A percentile compares a stretch with the other conserved stretches of the same genome.
Evolutionary conservation across 2,329 filamentous ascomycete genomes (phyloP).

Genomic region (Botrytis hyacinthi): DNA sequence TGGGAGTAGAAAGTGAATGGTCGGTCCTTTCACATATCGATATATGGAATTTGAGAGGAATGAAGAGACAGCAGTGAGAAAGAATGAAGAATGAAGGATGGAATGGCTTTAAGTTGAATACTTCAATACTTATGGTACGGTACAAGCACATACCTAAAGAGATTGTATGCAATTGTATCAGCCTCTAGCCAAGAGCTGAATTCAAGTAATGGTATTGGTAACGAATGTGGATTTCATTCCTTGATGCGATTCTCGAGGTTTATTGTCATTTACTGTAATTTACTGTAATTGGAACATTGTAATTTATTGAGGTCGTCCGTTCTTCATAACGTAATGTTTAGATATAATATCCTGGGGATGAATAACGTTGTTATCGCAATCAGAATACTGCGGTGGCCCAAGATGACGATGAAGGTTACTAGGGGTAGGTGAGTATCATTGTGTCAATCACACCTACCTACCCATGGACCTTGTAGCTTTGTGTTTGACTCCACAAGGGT

Average conservation of each 20-base stretch:
- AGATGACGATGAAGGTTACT: slow-evolving; percentile 8
- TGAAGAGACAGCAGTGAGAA: background rate
- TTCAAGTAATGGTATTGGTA: background rate
- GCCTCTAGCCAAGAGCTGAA: background rate
- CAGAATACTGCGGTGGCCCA: background rate
- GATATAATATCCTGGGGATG: background rate
- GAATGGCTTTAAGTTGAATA: slow-evolving; percentile 14
- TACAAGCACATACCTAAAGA: slow-evolving; percentile 3
- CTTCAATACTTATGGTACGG: background rate
- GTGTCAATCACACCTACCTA: background rate
- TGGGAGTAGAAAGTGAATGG: background rate
- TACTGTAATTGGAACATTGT: too few species aligned
- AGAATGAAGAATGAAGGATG: slow-evolving; percentile 6
- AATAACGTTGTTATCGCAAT: slow-evolving; percentile 4
- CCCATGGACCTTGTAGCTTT: background rate
- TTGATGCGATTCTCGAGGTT: background rate
- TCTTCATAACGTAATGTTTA: background rate
- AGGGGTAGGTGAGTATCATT: background rate
- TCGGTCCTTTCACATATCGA: slow-evolving; percentile 10
- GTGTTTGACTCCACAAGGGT: background rate
- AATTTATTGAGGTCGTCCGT: background rate
- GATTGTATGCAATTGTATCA: background rate
- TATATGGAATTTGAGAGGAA: background rate
- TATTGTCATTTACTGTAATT: background rate
- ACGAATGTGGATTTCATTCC: background rate